phyloP scores from a whole-genome alignment of 2,329 filamentous ascomycete species.

The Parastagonospora avenae region DNA sequence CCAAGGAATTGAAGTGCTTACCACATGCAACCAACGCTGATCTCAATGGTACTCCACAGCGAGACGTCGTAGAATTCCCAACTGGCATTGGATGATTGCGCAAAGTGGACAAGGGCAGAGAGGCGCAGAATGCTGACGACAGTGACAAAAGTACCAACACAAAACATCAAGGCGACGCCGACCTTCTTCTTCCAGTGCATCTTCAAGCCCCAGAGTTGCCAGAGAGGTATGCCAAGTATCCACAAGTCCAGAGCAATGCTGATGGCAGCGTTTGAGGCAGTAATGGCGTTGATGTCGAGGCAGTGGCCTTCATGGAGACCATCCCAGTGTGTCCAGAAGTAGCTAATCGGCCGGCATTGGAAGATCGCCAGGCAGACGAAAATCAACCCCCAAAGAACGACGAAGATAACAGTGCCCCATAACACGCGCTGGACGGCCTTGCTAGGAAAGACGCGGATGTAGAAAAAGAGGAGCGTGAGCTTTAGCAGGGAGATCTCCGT shows the following conservation, averaged over 20 bases:
- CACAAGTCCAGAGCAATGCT: slow-evolving; percentile 44
- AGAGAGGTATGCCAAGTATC: slow-evolving; percentile 45
- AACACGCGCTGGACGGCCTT: slow-evolving; percentile 25
- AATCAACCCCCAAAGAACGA: slow-evolving; percentile 28
- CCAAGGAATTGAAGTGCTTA: slow-evolving; percentile 44
- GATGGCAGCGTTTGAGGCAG: slow-evolving; percentile 38
- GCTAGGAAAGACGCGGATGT: slow-evolving; percentile 39
- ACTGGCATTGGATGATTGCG: slow-evolving; percentile 47
- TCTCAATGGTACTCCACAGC: slow-evolving; percentile 51
- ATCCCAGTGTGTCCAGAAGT: slow-evolving; percentile 44
- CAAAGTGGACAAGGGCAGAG: slow-evolving; percentile 50
- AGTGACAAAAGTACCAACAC: slow-evolving; percentile 35
- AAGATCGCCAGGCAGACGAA: slow-evolving; percentile 32
- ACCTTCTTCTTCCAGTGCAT: slow-evolving; percentile 47
- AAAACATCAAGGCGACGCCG: slow-evolving; percentile 47
- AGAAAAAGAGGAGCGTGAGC: slow-evolving; percentile 38
- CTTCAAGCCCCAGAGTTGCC: slow-evolving; percentile 40
- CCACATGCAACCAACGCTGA: slow-evolving; percentile 51
- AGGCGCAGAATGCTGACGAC: slow-evolving; percentile 51
- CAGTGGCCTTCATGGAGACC: slow-evolving; percentile 37
- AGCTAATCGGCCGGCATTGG: slow-evolving; percentile 44
- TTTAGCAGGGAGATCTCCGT: slow-evolving; percentile 34
- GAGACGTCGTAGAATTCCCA: slow-evolving; percentile 50
- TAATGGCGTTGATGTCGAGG: slow-evolving; percentile 44
- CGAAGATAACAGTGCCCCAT: slow-evolving; percentile 33